Evolutionary conservation across 73 alveolate genomes (phyloP).

Genomic region (Symbiodinium natans): DNA sequence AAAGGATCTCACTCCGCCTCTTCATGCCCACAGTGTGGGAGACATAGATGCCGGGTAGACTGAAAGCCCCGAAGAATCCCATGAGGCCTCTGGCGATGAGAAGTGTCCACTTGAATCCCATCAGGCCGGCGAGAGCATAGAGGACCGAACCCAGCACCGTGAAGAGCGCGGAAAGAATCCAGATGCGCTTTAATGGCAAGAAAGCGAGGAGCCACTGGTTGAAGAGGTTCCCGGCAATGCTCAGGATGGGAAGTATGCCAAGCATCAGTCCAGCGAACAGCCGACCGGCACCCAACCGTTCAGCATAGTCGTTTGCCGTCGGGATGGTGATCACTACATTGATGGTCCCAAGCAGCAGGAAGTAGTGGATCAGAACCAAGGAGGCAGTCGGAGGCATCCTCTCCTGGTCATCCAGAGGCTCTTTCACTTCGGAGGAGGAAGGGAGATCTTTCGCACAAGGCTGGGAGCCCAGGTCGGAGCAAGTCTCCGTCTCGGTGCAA

Average conservation of each 20-base stretch:
- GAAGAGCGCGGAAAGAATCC: background rate
- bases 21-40: conserved; percentile 48
- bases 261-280: conserved; percentile 65
- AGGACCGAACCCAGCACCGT: conserved; percentile 48
- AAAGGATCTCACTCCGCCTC: conserved; percentile 43
- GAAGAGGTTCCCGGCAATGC: conserved; percentile 30
- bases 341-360: conserved; percentile 12
- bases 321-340: conserved; percentile 75
- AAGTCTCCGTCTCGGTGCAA: background rate
- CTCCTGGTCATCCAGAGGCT: background rate
- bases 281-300: background rate
- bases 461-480: background rate
- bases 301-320: conserved; percentile 59
- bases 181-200: background rate
- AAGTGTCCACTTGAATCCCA: background rate
- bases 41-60: conserved; percentile 46
- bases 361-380: conserved; percentile 39
- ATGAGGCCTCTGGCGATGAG: conserved; percentile 14
- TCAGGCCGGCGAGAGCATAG: conserved; percentile 72
- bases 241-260: conserved; percentile 4
- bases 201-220: background rate
- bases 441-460: background rate
- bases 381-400: conserved; percentile 58
- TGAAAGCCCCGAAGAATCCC: conserved; percentile 61
- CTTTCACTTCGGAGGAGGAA: background rate